phyloP scores from a whole-genome alignment of 2,329 filamentous ascomycete species.

The Aspergillus sp. region DNA sequence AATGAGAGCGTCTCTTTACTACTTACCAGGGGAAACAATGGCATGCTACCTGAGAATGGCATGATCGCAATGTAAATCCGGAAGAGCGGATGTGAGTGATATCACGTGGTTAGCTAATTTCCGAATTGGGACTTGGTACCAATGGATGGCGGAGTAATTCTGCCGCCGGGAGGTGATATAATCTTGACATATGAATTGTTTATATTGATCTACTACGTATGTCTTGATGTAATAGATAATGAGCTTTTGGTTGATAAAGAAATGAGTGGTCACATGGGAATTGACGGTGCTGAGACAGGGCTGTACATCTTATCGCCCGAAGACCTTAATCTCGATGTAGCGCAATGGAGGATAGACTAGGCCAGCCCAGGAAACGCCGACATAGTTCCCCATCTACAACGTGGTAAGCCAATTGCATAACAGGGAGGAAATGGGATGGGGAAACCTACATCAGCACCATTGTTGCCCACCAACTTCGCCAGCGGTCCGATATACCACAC shows the following conservation, averaged over 20 bases:
- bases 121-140: too few relatives aligned
- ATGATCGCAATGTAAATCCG: neutral
- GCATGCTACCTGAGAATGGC: neutral
- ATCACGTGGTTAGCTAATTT: neutral
- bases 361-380: constrained; percentile 53
- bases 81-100: neutral
- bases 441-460: constrained; percentile 48
- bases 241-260: neutral
- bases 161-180: too few relatives aligned
- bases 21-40: too few relatives aligned
- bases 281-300: neutral
- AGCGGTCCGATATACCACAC: constrained; percentile 61
- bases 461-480: constrained; percentile 48
- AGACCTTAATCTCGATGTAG: constrained; percentile 43
- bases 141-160: too few relatives aligned
- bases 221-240: neutral
- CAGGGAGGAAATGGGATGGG: neutral
- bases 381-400: constrained; percentile 48
- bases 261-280: neutral
- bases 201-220: too few relatives aligned
- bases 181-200: too few relatives aligned
- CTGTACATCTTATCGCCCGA: constrained; percentile 35
- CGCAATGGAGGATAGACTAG: constrained; percentile 50
- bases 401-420: neutral
- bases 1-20: constrained; percentile 3